Percentiles rank a stretch among this genome's conserved stretches.
Conservation (phyloP, 2,329 filamentous ascomycete genomes). For the Colletotrichum godetiae region DNA sequence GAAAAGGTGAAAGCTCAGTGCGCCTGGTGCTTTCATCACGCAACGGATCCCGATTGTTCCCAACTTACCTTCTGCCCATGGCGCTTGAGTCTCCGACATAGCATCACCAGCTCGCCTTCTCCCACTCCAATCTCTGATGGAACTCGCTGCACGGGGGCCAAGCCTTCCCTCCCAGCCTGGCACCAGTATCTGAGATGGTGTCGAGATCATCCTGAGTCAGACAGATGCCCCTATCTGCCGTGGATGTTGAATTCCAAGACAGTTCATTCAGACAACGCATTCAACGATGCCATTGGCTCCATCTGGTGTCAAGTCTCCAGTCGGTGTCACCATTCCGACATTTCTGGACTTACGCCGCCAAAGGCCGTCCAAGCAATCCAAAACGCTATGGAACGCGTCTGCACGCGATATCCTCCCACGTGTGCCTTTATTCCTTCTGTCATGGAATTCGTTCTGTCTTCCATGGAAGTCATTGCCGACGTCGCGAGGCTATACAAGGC, state of each 20-base stretch:
- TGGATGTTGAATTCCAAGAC: background rate
- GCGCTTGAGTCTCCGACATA: background rate
- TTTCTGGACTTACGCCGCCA: background rate
- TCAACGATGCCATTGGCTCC: background rate
- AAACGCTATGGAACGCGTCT: background rate
- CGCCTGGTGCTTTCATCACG: background rate
- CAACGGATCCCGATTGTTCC: background rate
- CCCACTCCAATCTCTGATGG: background rate
- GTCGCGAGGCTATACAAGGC: background rate
- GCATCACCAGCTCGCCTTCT: background rate
- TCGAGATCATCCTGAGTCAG: background rate
- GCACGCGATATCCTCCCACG: background rate
- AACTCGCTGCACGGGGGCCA: background rate
- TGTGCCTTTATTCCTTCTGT: background rate
- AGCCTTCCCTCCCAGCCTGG: background rate
- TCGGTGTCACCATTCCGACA: background rate
- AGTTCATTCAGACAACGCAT: background rate
- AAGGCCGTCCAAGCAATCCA: background rate
- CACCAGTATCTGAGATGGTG: background rate
- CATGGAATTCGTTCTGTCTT: background rate
- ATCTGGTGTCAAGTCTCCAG: background rate
- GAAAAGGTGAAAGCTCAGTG: background rate
- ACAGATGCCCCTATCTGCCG: constrained; percentile 3
- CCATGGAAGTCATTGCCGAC: background rate
- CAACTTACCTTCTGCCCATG: background rate